These are phyloP conservation scores for Dictyostelium brefeldianum DNA, from an alignment of 78 protist species.

Conservation along the genomic window DNA sequence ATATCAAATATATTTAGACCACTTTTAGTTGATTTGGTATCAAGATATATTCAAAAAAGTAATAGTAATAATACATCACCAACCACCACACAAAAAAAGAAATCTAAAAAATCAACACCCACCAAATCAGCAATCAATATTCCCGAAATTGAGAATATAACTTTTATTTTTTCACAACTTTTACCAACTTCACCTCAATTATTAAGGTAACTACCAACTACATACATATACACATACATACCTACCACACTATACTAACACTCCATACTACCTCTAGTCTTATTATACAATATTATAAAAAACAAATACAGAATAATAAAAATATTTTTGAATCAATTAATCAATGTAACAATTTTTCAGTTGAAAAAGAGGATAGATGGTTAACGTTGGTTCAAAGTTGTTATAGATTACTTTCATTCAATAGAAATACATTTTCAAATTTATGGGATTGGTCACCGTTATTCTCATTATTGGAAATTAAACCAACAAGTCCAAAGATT, in stretches of 20 bases:
- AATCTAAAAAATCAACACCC: neutral
- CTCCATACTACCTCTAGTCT: neutral
- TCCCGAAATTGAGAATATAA: conserved; percentile 44
- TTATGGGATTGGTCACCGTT: conserved; percentile 82
- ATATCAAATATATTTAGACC: conserved; percentile 55
- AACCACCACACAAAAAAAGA: neutral
- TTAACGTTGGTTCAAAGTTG: conserved; percentile 51
- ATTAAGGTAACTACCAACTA: conserved; percentile 15
- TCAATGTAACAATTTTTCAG: conserved; percentile 14
- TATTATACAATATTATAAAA: conserved; percentile 48
- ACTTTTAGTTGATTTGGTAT: conserved; percentile 45
- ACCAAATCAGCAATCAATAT: neutral
- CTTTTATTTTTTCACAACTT: conserved; percentile 35
- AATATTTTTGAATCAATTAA: conserved; percentile 32
- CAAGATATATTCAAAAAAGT: conserved; percentile 23
- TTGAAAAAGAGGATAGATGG: conserved; percentile 33
- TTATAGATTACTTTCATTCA: conserved; percentile 53
- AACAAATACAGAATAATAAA: neutral
- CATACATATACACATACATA: neutral
- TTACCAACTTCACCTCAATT: conserved; percentile 77
- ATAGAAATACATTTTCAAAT: conserved; percentile 36
- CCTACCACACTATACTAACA: too few species aligned
- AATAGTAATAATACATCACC: neutral
- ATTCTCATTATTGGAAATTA: conserved; percentile 54
- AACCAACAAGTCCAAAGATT: neutral